These are phyloP conservation scores for Nannochloris sp. DNA, from an alignment of 139 green algal genomes.

Conservation along the genomic window DNA sequence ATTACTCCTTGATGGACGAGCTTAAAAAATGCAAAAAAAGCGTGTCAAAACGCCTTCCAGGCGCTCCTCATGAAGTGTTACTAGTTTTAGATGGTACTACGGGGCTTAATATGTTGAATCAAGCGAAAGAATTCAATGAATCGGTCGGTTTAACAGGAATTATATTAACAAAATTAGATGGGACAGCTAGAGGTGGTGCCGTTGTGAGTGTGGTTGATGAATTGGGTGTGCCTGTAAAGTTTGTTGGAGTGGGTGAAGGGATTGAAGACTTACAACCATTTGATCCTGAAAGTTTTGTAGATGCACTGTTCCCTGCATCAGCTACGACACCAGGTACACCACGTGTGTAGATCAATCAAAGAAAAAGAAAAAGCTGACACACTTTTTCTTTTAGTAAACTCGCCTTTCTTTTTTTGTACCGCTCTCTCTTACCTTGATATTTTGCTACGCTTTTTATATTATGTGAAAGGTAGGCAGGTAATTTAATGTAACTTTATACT, in stretches of 20 bases:
- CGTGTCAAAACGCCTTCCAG: slow-evolving; percentile 42
- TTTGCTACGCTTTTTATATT: too few relatives aligned
- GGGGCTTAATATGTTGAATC: slow-evolving; percentile 94
- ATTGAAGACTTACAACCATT: slow-evolving; percentile 95
- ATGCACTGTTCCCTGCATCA: slow-evolving; percentile 81
- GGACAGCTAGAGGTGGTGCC: slow-evolving; percentile 76
- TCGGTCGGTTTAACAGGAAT: slow-evolving; percentile 78
- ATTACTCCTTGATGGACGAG: slow-evolving; percentile 86
- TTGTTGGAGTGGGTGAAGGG: slow-evolving; percentile 92
- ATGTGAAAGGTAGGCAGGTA: too few relatives aligned
- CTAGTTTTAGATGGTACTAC: slow-evolving; percentile 98
- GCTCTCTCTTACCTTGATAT: too few relatives aligned
- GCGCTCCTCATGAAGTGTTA: slow-evolving; percentile 75
- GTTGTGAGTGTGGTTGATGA: slow-evolving; percentile 88
- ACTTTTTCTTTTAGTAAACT: too few relatives aligned
- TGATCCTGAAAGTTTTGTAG: slow-evolving; percentile 78
- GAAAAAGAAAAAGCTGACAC: too few relatives aligned
- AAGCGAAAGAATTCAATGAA: slow-evolving; percentile 87
- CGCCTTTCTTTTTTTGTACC: too few relatives aligned
- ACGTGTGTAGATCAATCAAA: too few relatives aligned
- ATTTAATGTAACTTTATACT: neutral
- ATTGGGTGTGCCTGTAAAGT: slow-evolving; percentile 92
- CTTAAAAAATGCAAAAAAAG: slow-evolving; percentile 55
- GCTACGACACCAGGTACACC: too few relatives aligned
- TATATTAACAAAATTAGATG: slow-evolving; percentile 97